A percentile compares a stretch with the other conserved stretches of the same genome.
Evolutionary conservation across 208 protist genomes (phyloP).

Genomic region (Angomonas desouzai): DNA sequence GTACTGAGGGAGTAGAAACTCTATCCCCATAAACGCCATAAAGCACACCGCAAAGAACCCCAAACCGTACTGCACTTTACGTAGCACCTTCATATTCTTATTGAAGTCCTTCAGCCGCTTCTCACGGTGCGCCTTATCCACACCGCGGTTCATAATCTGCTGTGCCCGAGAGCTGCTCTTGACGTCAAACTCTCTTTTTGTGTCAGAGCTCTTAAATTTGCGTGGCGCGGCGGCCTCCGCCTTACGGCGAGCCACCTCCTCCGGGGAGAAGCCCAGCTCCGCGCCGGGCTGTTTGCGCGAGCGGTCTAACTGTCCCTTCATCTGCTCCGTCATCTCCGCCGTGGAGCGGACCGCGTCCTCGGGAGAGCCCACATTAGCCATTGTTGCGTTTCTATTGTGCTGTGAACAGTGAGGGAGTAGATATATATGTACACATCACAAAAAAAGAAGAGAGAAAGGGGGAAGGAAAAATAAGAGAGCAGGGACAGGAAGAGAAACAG

Average conservation of each 20-base stretch:
- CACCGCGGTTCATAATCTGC: conserved; percentile 78
- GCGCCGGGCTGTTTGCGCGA: conserved; percentile 49
- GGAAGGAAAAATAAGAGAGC: conserved; percentile 4
- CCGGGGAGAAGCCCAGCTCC: conserved; percentile 58
- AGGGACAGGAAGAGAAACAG: no score
- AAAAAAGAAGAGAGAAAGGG: conserved; percentile 7
- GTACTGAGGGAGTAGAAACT: conserved; percentile 69
- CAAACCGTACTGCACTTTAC: conserved; percentile 43
- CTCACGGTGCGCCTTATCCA: conserved; percentile 55
- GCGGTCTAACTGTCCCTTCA: conserved; percentile 27
- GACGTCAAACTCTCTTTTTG: conserved; percentile 57
- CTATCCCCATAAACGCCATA: conserved; percentile 36
- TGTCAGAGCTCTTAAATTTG: conserved; percentile 38
- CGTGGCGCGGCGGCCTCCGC: conserved; percentile 44
- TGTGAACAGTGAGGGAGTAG: neutral
- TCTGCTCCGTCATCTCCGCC: conserved; percentile 24
- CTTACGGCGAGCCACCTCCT: conserved; percentile 64
- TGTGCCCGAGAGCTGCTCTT: conserved; percentile 78
- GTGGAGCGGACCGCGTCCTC: conserved; percentile 41
- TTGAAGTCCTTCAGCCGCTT: conserved; percentile 55
- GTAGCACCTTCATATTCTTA: conserved; percentile 46
- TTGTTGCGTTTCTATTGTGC: neutral
- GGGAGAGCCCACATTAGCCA: conserved; percentile 13
- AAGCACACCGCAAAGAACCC: conserved; percentile 31
- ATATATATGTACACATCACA: no score